Evolutionary conservation across 441 rosid species (phyloP), one percentile per base, ranked within the genome.

Genomic region (Omphalea diandra): DNA sequence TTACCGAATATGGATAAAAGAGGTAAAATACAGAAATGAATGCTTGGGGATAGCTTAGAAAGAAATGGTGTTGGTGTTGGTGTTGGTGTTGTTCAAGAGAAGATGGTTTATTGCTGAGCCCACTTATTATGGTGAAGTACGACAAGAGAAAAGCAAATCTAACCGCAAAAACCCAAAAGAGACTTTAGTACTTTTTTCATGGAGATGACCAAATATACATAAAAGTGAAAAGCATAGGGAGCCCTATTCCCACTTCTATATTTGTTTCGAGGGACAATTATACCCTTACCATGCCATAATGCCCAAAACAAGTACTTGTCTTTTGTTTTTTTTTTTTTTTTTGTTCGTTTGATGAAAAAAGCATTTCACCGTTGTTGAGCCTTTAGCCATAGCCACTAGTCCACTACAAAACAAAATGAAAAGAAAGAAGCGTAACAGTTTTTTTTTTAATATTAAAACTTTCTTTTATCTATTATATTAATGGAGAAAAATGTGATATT

Each of bases 131-230:
- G 77, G 44, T 40, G 59, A 60, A 59, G 73, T 43, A 60, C 73
- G 84, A 79, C 83, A 81, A 73, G 71, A 43, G n/a, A 71, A n/a
- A 59, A 73, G 64, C 74, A 77, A 81, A 84, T 78, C 75, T 75
- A 80, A 78, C 78, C 74, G 31, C 76, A 75, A 80, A 79, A 71
- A 70, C 75, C 81, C 83, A 82, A 80, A 76, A 54, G 57, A 77
- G 75, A 70, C 86, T 82, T 75, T 76, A 76, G 59, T 65, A 70
- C 79, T 76, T 76, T 76, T 76, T 76, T 67, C 84, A 63, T 76
- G 76, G 84, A 80, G 76, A 73, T 66, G 76, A 72, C 84, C 81
- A 73, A 76, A 79, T 81, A 70, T 50, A 55, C 7, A 55, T 55
- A 31, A 73, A 72, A 71, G 71, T 67, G 79, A 80, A 78, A 81